These are phyloP conservation scores for Suhomyces maxii DNA, from an alignment of 1,139 yeast genomes.

Conservation along the genomic window DNA sequence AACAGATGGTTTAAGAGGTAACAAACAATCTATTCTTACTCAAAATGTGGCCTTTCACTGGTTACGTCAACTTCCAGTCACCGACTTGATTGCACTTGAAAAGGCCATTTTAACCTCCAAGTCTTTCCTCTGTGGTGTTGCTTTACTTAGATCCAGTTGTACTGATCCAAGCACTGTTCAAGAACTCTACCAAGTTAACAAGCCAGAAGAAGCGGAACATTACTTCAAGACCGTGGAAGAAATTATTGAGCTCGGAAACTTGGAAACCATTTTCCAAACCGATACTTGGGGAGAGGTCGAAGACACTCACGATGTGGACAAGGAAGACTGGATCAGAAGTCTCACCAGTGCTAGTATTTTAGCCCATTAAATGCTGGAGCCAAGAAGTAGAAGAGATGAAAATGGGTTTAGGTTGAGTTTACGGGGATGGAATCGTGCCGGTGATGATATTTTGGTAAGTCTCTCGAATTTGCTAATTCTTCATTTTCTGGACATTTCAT, in stretches of 20 bases:
- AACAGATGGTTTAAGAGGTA: slow-evolving; percentile 75
- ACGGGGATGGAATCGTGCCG: no score
- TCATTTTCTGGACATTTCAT: no score
- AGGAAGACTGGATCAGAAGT: slow-evolving; percentile 81
- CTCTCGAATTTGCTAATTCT: no score
- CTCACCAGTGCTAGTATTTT: slow-evolving; percentile 79
- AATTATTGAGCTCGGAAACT: slow-evolving; percentile 71
- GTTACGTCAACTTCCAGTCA: slow-evolving; percentile 61
- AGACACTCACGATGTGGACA: slow-evolving; percentile 96
- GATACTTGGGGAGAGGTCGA: slow-evolving; percentile 97
- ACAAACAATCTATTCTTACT: slow-evolving; percentile 62
- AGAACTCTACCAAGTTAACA: slow-evolving; percentile 39
- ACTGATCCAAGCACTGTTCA: slow-evolving; percentile 22
- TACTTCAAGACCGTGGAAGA: slow-evolving; percentile 58
- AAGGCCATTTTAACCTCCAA: slow-evolving; percentile 82
- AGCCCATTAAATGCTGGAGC: not conserved
- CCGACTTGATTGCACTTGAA: slow-evolving; percentile 87
- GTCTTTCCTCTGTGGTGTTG: slow-evolving; percentile 77
- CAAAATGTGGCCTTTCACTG: slow-evolving; percentile 64
- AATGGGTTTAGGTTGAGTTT: no score
- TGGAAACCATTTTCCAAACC: slow-evolving; percentile 84
- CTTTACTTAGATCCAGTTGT: slow-evolving; percentile 41
- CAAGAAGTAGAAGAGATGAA: no score
- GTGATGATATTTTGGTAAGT: no score
- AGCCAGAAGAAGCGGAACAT: slow-evolving; percentile 23